Evolutionary conservation across 2,329 filamentous ascomycete genomes (phyloP), one percentile per base, ranked within the genome.

Genomic region (Fusarium subtropicale): DNA sequence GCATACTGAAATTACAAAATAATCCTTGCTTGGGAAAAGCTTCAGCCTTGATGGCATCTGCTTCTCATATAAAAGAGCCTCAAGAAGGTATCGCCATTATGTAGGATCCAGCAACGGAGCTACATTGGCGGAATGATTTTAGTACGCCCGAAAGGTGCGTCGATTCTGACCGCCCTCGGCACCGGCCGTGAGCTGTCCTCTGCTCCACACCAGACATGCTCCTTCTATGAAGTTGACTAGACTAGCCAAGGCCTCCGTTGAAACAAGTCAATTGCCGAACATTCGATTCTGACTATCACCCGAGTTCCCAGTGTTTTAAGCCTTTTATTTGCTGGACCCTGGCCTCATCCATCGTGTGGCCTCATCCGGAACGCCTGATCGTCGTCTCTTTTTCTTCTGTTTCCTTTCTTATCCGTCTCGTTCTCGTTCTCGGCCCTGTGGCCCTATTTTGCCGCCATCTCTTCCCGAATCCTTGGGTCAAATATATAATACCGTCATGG

Each of bases 401-500:
- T 63, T 51, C 38, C 26, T 47, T 63, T 56, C 59, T 63, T 52
- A 41, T 63, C 58, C 55, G 31, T 46, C 42, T 55, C 44, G 31
- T 36, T 31, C 36, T 63, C 42, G 52, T 65, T 60, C 50, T 56
- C 57, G 38, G 52, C 45, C 64, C 38, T 52, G 30, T 39, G 42
- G 59, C 44, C 56, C 45, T 50, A 18, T 45, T 53, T 47, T 57
- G 38, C 64, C 54, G 38, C 31, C 38, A 33, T 48, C 26, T 39
- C 31, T 60, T 59, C 38, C 64, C 58, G 55, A 63, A 30, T 50
- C 54, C 54, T 50, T 51, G 44, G 52, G 48, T 68, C 41, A 41
- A 39, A 66, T 69, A 75, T 73, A 69, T 74, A 74, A 59, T 64
- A 48, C 46, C 57, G 78, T 79, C 65, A 79, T 79, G 78, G 76